Evolutionary conservation across 2,329 filamentous ascomycete genomes (phyloP).

Genomic region (Aspergillus alliaceus): DNA sequence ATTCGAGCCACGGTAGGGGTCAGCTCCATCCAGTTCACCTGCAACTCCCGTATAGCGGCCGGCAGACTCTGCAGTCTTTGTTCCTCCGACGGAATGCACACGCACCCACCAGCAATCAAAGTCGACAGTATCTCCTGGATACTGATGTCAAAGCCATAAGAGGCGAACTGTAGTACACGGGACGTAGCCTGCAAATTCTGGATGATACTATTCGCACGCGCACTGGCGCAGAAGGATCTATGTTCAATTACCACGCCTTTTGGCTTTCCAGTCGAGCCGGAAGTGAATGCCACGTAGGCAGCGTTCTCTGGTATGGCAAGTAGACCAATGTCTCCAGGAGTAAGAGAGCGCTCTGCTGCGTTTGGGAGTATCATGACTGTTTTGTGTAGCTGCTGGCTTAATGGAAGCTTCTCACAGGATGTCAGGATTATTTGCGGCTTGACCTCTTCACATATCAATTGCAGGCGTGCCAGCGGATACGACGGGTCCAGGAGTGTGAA

Average conservation of each 20-base stretch:
- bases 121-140: constrained; percentile 36
- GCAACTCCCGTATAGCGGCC: constrained; percentile 47
- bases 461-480: constrained; percentile 7
- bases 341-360: neutral
- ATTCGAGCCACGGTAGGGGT: constrained; percentile 52
- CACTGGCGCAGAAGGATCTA: constrained; percentile 51
- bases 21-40: constrained; percentile 52
- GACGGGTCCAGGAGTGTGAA: constrained; percentile 10
- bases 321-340: too few species aligned
- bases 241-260: constrained; percentile 57
- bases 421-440: neutral
- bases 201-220: constrained; percentile 47
- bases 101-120: too few species aligned
- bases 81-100: too few species aligned
- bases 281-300: constrained; percentile 55
- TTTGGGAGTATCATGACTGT: neutral
- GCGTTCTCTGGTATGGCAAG: neutral
- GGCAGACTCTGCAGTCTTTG: too few species aligned
- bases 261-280: constrained; percentile 51
- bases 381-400: neutral
- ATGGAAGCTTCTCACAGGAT: too few species aligned
- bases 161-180: constrained; percentile 40
- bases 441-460: constrained; percentile 9
- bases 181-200: constrained; percentile 45
- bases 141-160: constrained; percentile 48